Base-by-base conservation (phyloP, 2,329 filamentous ascomycete genomes). In the Colletotrichum scovillei region DNA sequence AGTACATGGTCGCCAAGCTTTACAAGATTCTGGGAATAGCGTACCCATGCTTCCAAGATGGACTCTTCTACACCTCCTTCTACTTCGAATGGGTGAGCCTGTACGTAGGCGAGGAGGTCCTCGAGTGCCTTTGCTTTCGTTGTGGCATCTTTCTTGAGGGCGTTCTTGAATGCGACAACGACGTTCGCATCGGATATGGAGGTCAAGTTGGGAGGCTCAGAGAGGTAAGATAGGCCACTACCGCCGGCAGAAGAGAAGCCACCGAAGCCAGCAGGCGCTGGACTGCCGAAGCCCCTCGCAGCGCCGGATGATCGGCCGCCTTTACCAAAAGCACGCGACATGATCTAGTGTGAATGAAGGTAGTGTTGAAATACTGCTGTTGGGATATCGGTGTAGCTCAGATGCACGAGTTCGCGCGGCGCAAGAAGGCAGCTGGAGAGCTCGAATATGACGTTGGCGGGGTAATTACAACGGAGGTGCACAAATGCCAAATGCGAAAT, bases 101-200 rank as follows among this genome's bases (percentile, higher is more conserved):
- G 86, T 52, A 94, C 86, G 79, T 93, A 89, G 42, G 88, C 81
- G 60, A 94, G 88, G 24, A 99, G 84, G 65, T 98, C 96, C 78
- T 98, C 95, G 32, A 99, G 86, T 0, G 94, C 96, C 81, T 96
- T 98, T 8, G 93, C 89, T 81, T 98, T 97, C 49, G 97, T 99
- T 12, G 92, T 97, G 78, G 92, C 93, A 84, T 98, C 96, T 83
- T 97, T 97, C 85, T 98, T 99, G 63, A 92, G 88, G 4, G 98
- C 84, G 77, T 97, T 98, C 83, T 98, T 97, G 85, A 98, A 94
- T n/a, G 92, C 91, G 16, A 98, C 95, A 49, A 96, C 91, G 49
- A 96, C 87, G 79, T 97, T 93, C 8, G 95, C 89, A 77, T 98
- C 92, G 57, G 92, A 93, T 73, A 99, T 91, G 56, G 85, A 86